A percentile compares a stretch with the other conserved stretches of the same genome.
Conservation (phyloP, 1,284 basidiomycete species). For the Boletellus deceptivus region DNA sequence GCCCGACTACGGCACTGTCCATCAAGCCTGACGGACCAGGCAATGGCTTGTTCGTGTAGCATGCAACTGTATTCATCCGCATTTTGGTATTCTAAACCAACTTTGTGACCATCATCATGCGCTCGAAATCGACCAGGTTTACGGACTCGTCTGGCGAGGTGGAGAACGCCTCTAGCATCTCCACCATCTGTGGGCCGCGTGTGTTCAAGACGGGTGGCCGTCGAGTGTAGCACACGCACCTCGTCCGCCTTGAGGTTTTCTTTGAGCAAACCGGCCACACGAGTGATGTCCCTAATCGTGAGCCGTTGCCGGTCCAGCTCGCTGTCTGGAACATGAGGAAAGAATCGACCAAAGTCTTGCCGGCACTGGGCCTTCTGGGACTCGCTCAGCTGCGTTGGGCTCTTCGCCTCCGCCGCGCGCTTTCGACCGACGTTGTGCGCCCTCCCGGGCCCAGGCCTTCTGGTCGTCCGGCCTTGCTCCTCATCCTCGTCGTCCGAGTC, state of each 20-base stretch:
- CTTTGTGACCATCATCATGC: slow-evolving; percentile 64
- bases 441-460: slow-evolving; percentile 17
- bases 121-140: slow-evolving; percentile 63
- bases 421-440: slow-evolving; percentile 1
- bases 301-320: slow-evolving; percentile 52
- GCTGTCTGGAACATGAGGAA: slow-evolving; percentile 45
- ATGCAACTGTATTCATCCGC: slow-evolving; percentile 1
- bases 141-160: slow-evolving; percentile 64
- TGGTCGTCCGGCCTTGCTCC: slow-evolving; percentile 4
- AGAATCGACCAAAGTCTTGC: slow-evolving; percentile 65
- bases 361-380: slow-evolving; percentile 56
- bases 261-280: slow-evolving; percentile 55
- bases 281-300: slow-evolving; percentile 61
- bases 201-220: background rate
- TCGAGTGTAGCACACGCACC: slow-evolving; percentile 38
- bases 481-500: slow-evolving; percentile 33
- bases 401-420: background rate
- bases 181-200: slow-evolving; percentile 51
- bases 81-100: slow-evolving; percentile 29
- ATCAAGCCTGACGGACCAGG: slow-evolving; percentile 8
- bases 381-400: slow-evolving; percentile 38
- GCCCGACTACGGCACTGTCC: slow-evolving; percentile 26
- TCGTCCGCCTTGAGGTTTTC: slow-evolving; percentile 71
- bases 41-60: background rate
- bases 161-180: slow-evolving; percentile 74